phyloP scores from a whole-genome alignment of 2,329 filamentous ascomycete species.

The Grosmannia penicillata region DNA sequence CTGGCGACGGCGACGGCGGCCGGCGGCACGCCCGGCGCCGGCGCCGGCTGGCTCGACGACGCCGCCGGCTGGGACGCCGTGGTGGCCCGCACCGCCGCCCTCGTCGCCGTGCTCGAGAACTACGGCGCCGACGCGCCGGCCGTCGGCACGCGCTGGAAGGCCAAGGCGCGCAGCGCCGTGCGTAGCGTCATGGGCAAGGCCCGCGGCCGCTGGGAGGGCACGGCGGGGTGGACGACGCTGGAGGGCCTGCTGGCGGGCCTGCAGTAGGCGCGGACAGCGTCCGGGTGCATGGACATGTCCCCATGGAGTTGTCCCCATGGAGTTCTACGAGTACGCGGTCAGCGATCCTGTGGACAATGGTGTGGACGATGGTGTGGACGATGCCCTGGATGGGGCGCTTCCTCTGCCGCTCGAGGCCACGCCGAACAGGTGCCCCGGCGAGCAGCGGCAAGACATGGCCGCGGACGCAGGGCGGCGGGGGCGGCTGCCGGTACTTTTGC shows the following conservation, averaged over 20 bases:
- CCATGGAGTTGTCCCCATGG: too few species aligned
- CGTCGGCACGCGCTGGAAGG: conserved; percentile 71
- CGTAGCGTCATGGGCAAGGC: conserved; percentile 71
- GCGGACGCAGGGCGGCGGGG: background rate
- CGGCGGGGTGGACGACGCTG: conserved; percentile 49
- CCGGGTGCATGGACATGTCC: too few species aligned
- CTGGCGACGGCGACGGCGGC: conserved; percentile 26
- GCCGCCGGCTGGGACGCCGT: conserved; percentile 54
- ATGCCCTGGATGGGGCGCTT: too few species aligned
- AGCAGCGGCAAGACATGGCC: background rate
- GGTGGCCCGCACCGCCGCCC: conserved; percentile 62
- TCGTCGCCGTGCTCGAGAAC: conserved; percentile 71
- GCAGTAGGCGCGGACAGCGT: too few species aligned
- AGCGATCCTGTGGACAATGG: too few species aligned
- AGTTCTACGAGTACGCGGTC: too few species aligned
- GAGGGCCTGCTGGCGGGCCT: conserved; percentile 40
- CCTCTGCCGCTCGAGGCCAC: too few species aligned
- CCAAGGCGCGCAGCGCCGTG: conserved; percentile 74
- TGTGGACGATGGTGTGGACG: too few species aligned
- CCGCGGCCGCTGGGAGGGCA: conserved; percentile 71
- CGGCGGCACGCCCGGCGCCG: conserved; percentile 14
- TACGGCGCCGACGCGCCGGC: conserved; percentile 50
- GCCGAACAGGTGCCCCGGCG: background rate
- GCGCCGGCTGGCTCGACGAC: conserved; percentile 41
- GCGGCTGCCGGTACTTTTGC: too few species aligned